Evolutionary conservation across 306 rosid species (phyloP).

Genomic region (Senna siamea): DNA sequence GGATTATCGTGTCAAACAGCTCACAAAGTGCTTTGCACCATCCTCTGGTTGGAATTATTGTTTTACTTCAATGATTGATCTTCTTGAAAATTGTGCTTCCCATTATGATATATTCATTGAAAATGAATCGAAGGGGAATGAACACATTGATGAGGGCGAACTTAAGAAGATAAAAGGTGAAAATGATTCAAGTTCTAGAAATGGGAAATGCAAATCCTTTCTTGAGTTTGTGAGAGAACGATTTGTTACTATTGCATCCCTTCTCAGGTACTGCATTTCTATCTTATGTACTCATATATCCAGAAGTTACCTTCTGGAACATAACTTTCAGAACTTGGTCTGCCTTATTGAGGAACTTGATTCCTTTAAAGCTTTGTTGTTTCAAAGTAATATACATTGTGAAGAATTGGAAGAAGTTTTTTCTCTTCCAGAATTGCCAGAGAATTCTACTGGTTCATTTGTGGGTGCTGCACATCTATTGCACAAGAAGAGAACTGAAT

Average conservation of each 20-base stretch:
- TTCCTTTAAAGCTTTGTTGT: constrained; percentile 45
- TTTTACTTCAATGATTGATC: constrained; percentile 46
- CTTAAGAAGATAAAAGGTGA: background rate
- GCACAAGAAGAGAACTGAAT: constrained; percentile 40
- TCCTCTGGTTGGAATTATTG: constrained; percentile 43
- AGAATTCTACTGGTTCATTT: background rate
- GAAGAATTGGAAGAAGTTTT: constrained; percentile 43
- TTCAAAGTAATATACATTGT: constrained; percentile 30
- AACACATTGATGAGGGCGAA: background rate
- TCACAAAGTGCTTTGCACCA: constrained; percentile 44
- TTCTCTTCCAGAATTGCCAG: background rate
- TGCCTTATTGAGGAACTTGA: constrained; percentile 37
- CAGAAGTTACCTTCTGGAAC: constrained; percentile 30
- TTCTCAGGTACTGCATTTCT: constrained; percentile 40
- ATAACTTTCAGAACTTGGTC: constrained; percentile 33
- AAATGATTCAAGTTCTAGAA: constrained; percentile 6
- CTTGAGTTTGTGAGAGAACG: constrained; percentile 47
- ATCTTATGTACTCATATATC: constrained; percentile 55
- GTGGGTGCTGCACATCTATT: background rate
- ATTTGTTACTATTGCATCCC: constrained; percentile 18
- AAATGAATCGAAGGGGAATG: constrained; percentile 21
- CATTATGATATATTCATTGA: constrained; percentile 41
- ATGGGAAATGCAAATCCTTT: constrained; percentile 43
- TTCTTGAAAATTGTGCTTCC: constrained; percentile 55
- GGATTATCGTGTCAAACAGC: constrained; percentile 52